phyloP scores from a whole-genome alignment of 2,329 filamentous ascomycete genomes.

The Neoscytalidium dimidiatum region DNA sequence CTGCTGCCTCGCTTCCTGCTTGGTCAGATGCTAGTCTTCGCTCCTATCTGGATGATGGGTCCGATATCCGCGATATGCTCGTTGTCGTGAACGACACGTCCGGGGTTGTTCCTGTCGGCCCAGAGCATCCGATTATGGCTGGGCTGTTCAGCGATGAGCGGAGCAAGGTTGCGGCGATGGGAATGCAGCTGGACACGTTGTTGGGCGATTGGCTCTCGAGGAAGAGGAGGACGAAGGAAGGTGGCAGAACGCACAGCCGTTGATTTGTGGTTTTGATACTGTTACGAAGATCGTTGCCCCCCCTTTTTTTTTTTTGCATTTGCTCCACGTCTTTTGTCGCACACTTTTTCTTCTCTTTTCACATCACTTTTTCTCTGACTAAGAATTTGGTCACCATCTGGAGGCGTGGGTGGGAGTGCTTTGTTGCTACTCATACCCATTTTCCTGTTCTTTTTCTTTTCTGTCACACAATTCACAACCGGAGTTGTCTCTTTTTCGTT shows the following conservation, averaged over 20 bases:
- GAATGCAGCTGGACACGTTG: slow-evolving; percentile 85
- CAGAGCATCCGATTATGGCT: slow-evolving; percentile 82
- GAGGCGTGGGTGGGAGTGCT: slow-evolving; percentile 8
- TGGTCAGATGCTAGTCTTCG: slow-evolving; percentile 89
- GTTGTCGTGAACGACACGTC: slow-evolving; percentile 91
- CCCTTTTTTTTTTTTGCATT: not conserved
- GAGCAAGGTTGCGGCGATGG: slow-evolving; percentile 82
- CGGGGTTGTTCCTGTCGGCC: slow-evolving; percentile 73
- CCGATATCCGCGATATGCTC: slow-evolving; percentile 85
- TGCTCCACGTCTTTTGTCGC: not conserved
- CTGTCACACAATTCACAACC: not conserved
- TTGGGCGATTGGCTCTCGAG: slow-evolving; percentile 74
- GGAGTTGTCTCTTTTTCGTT: not conserved
- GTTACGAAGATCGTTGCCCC: too few relatives aligned
- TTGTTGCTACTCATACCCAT: slow-evolving; percentile 8
- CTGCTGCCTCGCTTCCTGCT: slow-evolving; percentile 58
- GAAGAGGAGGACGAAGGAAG: slow-evolving; percentile 32
- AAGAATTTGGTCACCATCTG: not conserved
- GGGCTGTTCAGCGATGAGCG: slow-evolving; percentile 85
- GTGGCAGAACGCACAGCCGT: not conserved
- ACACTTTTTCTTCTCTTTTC: not conserved
- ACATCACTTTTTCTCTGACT: not conserved
- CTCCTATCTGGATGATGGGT: slow-evolving; percentile 86
- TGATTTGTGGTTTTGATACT: not conserved
- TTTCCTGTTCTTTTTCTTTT: too few relatives aligned